phyloP scores from a whole-genome alignment of 1,284 basidiomycete genomes.

The Sporisorium graminicola region DNA sequence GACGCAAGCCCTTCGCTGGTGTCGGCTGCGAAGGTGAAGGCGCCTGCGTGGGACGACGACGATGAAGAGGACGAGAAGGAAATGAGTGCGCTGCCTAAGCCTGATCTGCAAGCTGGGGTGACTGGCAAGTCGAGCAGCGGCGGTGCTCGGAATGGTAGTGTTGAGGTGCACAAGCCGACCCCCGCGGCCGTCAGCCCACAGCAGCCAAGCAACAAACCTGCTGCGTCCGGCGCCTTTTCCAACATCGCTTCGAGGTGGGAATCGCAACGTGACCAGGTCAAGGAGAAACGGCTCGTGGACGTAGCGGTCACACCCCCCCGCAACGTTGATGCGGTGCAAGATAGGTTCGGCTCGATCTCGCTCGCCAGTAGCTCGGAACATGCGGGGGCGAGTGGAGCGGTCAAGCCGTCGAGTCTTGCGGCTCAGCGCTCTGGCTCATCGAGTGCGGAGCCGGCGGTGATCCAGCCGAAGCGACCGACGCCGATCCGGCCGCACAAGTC shows the following conservation, averaged over 20 bases:
- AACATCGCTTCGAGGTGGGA: conserved; percentile 11
- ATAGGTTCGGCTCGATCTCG: conserved; percentile 5
- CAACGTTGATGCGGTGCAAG: conserved; percentile 7
- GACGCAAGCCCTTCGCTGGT: not conserved
- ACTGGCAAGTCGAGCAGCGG: not conserved
- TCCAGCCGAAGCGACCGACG: conserved; percentile 38
- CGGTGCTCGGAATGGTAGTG: not conserved
- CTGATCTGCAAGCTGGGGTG: conserved; percentile 14
- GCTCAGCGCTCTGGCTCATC: not conserved
- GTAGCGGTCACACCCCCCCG: conserved; percentile 15
- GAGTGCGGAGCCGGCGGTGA: conserved; percentile 8
- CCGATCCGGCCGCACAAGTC: conserved; percentile 30
- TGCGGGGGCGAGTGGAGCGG: not conserved
- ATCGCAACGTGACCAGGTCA: not conserved
- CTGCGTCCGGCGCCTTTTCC: not conserved
- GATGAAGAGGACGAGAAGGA: conserved; percentile 53
- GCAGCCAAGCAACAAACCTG: not conserved
- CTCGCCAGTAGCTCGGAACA: not conserved
- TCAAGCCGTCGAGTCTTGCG: conserved; percentile 5
- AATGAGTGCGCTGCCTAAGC: conserved; percentile 42
- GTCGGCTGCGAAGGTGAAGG: conserved; percentile 17
- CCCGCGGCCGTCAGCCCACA: not conserved
- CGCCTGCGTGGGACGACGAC: conserved; percentile 61
- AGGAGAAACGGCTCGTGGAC: conserved; percentile 21
- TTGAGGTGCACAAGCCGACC: not conserved